Base-by-base conservation (phyloP, 2,329 filamentous ascomycete genomes). In the Diaporthe aspalathi region DNA sequence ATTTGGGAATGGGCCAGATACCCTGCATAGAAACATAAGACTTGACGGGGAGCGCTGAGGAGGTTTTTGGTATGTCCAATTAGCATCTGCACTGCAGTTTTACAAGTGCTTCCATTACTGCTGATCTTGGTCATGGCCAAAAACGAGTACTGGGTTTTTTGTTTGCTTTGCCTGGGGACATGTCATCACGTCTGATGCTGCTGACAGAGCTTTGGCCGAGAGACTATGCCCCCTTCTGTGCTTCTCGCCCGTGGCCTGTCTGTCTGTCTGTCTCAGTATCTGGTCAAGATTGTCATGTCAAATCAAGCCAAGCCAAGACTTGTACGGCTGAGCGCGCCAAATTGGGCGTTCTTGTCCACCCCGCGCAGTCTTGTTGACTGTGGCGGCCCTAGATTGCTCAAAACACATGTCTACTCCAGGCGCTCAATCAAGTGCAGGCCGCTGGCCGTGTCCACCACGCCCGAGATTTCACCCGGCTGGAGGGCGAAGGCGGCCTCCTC, bases 381-480 rank as follows among this genome's bases (percentile, higher is more conserved):
- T 20, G 43, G 27, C n/a, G 12, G 43, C 8, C 45, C 60, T 22
- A 50, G 11, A 50, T 17, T n/a, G 35, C 4, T 16, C 5, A 8
- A 27, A 22, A 56, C 14, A 24, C 16, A 20, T 38, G 12, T 65
- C 71, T 87, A 97, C 94, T 68, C 67, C 43, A 68, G 29, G 35
- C 95, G 92, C 84, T 98, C 93, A 83, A 99, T 99, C 83, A 99
- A 86, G 84, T 99, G 96, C 78, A 98, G 86, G 1, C 96, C 96
- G 67, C 95, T 98, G 63, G 94, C 95, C 49, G 96, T 98, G 83
- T 97, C 93, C 16, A 98, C 92, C 47, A 98, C 87, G 57, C 88
- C 87, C 83, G 95, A 98, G 78, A 98, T 90, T 83, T 98, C 90
- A 43, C 94, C 95, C 2, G 92, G 91, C 81, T 95, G 89, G 69